Evolutionary conservation across 2,329 filamentous ascomycete genomes (phyloP).

Genomic region (Didymella exigua): DNA sequence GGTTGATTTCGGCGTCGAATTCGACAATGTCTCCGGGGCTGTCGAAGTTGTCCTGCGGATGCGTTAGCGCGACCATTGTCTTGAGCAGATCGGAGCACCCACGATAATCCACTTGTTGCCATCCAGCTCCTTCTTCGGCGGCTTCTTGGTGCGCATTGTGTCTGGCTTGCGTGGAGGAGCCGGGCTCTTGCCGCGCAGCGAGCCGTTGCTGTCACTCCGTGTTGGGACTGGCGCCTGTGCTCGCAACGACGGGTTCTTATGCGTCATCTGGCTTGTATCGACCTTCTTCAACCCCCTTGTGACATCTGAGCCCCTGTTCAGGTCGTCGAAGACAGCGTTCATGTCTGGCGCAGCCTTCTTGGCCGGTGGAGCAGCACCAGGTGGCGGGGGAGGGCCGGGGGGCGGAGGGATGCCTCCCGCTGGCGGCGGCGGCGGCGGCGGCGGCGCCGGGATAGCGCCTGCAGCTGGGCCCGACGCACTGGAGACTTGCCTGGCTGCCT

Average conservation of each 20-base stretch:
- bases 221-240: slow-evolving; percentile 71
- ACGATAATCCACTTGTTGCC: slow-evolving; percentile 91
- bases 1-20: slow-evolving; percentile 79
- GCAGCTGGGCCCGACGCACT: slow-evolving; percentile 53
- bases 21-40: slow-evolving; percentile 74
- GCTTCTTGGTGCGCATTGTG: slow-evolving; percentile 56
- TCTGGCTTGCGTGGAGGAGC: slow-evolving; percentile 72
- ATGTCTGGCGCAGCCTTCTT: slow-evolving; percentile 65
- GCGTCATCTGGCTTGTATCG: slow-evolving; percentile 94
- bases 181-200: slow-evolving; percentile 75
- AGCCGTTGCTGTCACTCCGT: slow-evolving; percentile 57
- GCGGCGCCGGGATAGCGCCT: slow-evolving; percentile 71
- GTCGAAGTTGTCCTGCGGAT: slow-evolving; percentile 82
- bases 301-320: slow-evolving; percentile 88
- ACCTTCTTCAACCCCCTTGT: slow-evolving; percentile 91
- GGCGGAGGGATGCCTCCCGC: slow-evolving; percentile 66
- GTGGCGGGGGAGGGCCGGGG: slow-evolving; percentile 68
- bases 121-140: slow-evolving; percentile 57
- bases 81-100: slow-evolving; percentile 38
- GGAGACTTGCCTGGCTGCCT: slow-evolving; percentile 67
- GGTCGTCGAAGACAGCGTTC: slow-evolving; percentile 85
- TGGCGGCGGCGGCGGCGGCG: slow-evolving; percentile 66
- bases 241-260: slow-evolving; percentile 92
- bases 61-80: no score
- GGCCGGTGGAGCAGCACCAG: slow-evolving; percentile 56